phyloP scores from a whole-genome alignment of 345 rosid species.

The Lepidium africanum region DNA sequence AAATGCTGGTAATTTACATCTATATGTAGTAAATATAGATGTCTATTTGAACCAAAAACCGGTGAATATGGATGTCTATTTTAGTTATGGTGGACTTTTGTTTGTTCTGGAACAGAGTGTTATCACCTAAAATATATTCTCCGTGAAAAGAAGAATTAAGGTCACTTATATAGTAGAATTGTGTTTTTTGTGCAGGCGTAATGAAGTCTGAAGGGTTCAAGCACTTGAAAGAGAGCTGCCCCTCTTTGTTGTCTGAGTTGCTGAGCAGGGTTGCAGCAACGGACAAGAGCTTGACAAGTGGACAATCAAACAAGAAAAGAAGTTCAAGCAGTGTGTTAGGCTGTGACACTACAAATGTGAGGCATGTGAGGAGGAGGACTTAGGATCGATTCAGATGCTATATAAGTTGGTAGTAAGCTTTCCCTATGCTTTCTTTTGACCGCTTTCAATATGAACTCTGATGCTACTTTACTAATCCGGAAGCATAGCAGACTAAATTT shows the following conservation, averaged over 20 bases:
- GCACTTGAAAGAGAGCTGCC: conserved; percentile 85
- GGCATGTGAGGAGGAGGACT: conserved; percentile 62
- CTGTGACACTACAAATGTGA: conserved; percentile 48
- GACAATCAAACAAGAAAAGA: conserved; percentile 60
- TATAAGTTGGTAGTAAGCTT: not conserved
- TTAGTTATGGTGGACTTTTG: not conserved
- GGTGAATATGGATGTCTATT: not conserved
- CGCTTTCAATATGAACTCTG: not conserved
- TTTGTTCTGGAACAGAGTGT: not conserved
- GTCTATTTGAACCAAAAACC: too few relatives aligned
- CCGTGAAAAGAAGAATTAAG: not conserved
- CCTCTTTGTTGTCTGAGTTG: conserved; percentile 69
- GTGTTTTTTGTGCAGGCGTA: conserved; percentile 47
- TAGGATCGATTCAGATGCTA: conserved; percentile 14
- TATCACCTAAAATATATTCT: not conserved
- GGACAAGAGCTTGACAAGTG: conserved; percentile 55
- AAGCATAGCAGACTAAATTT: conserved; percentile 9
- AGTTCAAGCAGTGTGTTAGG: conserved; percentile 71
- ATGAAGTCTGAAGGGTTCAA: conserved; percentile 94
- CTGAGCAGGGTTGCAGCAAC: conserved; percentile 62
- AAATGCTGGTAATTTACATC: not conserved
- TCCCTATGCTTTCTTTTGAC: not conserved
- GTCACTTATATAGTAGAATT: conserved; percentile 1
- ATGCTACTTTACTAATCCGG: conserved; percentile 8
- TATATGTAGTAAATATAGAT: not conserved